Evolutionary conservation across 345 rosid species (phyloP).

Genomic region (Populus euphratica): DNA sequence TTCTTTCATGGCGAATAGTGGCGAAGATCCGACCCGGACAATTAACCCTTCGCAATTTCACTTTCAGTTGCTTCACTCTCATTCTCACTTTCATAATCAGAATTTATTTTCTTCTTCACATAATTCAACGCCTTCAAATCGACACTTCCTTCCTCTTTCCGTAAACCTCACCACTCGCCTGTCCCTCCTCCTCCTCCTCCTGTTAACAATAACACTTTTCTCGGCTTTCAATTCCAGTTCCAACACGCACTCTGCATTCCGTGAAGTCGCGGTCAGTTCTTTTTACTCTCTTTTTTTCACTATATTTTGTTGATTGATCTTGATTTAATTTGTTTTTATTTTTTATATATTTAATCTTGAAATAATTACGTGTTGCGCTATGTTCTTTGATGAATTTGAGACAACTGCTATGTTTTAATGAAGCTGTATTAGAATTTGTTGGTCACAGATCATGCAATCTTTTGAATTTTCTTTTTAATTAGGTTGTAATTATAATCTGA

Average conservation of each 20-base stretch:
- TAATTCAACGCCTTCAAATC: conserved; percentile 10
- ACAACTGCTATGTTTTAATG: background rate
- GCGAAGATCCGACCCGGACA: conserved; percentile 39
- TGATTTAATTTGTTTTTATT: background rate
- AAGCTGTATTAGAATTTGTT: background rate
- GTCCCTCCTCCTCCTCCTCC: conserved; percentile 16
- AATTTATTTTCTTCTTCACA: conserved; percentile 12
- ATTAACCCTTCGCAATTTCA: conserved; percentile 39
- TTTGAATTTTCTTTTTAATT: background rate
- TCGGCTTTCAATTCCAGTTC: conserved; percentile 8
- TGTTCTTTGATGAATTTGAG: background rate
- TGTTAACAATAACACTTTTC: conserved; percentile 2
- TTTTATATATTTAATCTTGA: too few relatives aligned
- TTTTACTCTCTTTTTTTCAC: background rate
- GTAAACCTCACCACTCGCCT: background rate
- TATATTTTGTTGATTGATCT: background rate
- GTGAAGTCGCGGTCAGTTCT: conserved; percentile 35
- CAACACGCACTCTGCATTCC: conserved; percentile 34
- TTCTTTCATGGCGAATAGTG: conserved; percentile 40
- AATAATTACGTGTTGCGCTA: background rate
- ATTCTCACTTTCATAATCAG: conserved; percentile 22
- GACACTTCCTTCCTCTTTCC: conserved; percentile 8
- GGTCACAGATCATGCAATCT: background rate
- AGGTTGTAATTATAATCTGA: background rate
- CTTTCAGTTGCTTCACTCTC: conserved; percentile 36